Evolutionary conservation across 768 basidiomycete genomes (phyloP).

Genomic region (Tricholoma bakamatsutake): DNA sequence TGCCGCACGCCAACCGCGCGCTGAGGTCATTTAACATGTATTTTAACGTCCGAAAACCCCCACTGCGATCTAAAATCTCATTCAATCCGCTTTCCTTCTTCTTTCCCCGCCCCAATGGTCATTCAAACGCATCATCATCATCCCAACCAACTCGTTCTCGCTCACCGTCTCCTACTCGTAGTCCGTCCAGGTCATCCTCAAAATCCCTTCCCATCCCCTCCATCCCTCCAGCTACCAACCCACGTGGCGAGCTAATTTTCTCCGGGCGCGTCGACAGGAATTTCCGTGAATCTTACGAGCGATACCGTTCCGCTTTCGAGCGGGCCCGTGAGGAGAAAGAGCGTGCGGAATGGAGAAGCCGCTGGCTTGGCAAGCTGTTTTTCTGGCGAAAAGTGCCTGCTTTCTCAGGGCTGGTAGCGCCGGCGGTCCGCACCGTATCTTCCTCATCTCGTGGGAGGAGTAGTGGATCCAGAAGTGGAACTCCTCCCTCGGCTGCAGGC

Average conservation of each 20-base stretch:
- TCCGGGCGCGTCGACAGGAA: slow-evolving; percentile 75
- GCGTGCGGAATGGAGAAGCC: slow-evolving; percentile 25
- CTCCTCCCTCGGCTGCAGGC: slow-evolving; percentile 23
- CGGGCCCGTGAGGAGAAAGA: slow-evolving; percentile 62
- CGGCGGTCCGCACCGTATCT: slow-evolving; percentile 20
- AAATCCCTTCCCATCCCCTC: slow-evolving; percentile 57
- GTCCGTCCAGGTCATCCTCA: slow-evolving; percentile 10
- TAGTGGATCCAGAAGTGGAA: slow-evolving; percentile 29
- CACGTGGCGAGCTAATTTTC: slow-evolving; percentile 95
- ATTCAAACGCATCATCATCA: slow-evolving; percentile 16
- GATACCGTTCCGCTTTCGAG: slow-evolving; percentile 87
- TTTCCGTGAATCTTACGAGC: slow-evolving; percentile 90
- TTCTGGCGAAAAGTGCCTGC: slow-evolving; percentile 16
- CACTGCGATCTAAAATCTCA: slow-evolving; percentile 54
- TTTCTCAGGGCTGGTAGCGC: slow-evolving; percentile 2
- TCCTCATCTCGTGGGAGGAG: slow-evolving; percentile 20
- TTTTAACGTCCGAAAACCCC: slow-evolving; percentile 84
- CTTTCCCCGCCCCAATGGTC: slow-evolving; percentile 38
- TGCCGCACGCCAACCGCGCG: slow-evolving; percentile 91
- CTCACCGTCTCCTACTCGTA: slow-evolving; percentile 26
- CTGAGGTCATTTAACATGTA: slow-evolving; percentile 95
- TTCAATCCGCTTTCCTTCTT: slow-evolving; percentile 56
- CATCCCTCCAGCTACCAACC: slow-evolving; percentile 87
- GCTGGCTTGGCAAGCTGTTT: slow-evolving; percentile 27
- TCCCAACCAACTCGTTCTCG: slow-evolving; percentile 20